Evolutionary conservation across 306 rosid genomes (phyloP).

Genomic region (Inga leiocalycina): DNA sequence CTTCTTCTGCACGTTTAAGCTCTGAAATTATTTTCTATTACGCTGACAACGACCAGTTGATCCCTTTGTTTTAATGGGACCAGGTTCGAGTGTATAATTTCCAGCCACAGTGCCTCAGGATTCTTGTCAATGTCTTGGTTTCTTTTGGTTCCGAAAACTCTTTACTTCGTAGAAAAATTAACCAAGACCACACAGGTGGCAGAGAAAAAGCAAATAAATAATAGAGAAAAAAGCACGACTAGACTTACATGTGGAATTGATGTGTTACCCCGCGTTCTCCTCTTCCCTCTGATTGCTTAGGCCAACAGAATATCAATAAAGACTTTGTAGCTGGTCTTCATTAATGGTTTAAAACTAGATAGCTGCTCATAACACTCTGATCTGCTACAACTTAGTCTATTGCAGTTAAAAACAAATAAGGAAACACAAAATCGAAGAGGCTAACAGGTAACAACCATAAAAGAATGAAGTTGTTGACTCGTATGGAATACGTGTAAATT

Average conservation of each 20-base stretch:
- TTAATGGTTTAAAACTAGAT: not conserved
- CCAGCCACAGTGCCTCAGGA: constrained; percentile 32
- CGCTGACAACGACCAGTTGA: constrained; percentile 51
- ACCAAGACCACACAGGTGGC: not conserved
- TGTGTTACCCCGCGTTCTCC: not conserved
- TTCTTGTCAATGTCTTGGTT: constrained; percentile 34
- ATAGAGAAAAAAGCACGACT: constrained; percentile 8
- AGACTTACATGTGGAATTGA: constrained; percentile 19
- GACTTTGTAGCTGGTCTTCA: not conserved
- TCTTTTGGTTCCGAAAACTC: not conserved
- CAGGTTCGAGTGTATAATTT: constrained; percentile 39
- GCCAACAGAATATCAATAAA: not conserved
- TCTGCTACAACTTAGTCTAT: not conserved
- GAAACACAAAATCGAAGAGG: not conserved
- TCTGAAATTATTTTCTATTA: constrained; percentile 43
- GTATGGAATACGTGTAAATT: not conserved
- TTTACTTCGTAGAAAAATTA: not conserved
- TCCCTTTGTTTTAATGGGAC: constrained; percentile 46
- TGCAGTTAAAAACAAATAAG: not conserved
- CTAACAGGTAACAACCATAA: not conserved
- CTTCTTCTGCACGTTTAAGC: constrained; percentile 44
- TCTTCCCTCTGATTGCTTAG: not conserved
- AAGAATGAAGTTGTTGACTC: not conserved
- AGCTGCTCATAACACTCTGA: too few relatives aligned
- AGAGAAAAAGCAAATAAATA: not conserved